Conservation (phyloP, 345 rosid genomes). For the Arabis hirsuta region DNA sequence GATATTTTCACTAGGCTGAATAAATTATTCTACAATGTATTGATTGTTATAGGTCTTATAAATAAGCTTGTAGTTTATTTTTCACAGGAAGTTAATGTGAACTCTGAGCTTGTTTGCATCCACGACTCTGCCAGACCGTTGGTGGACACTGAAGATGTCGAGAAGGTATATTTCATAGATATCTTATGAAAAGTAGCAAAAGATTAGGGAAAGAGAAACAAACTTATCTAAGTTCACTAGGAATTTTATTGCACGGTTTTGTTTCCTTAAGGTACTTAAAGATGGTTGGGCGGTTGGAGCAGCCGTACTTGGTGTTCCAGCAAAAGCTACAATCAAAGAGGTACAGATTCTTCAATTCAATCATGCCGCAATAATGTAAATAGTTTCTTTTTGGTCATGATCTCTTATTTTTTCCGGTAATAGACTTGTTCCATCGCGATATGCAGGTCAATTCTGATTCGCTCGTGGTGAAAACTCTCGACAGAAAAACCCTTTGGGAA, state of each 20-base stretch:
- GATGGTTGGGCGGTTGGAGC: slow-evolving; percentile 83
- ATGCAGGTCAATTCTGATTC: slow-evolving; percentile 74
- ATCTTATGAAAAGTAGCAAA: not conserved
- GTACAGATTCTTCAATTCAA: slow-evolving; percentile 41
- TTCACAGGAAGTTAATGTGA: slow-evolving; percentile 63
- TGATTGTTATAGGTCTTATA: not conserved
- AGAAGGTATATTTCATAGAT: slow-evolving; percentile 55
- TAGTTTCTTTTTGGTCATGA: not conserved
- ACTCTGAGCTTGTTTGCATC: slow-evolving; percentile 87
- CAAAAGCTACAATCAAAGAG: slow-evolving; percentile 98
- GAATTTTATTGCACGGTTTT: not conserved
- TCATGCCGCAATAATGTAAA: too few relatives aligned
- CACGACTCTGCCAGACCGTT: slow-evolving; percentile 97
- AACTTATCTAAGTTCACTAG: not conserved
- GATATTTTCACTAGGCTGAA: not conserved
- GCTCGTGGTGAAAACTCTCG: slow-evolving; percentile 83
- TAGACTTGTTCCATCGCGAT: slow-evolving; percentile 1
- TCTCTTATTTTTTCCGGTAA: not conserved
- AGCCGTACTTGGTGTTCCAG: slow-evolving; percentile 95
- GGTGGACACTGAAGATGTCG: slow-evolving; percentile 62
- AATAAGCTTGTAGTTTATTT: not conserved
- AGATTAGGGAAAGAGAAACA: not conserved
- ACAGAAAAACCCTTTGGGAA: slow-evolving; percentile 93
- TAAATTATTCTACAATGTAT: not conserved
- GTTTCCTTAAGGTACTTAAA: slow-evolving; percentile 62